Evolutionary conservation across 345 rosid species (phyloP), one percentile per base, ranked within the genome.

Genomic region (Trapa bicornis): DNA sequence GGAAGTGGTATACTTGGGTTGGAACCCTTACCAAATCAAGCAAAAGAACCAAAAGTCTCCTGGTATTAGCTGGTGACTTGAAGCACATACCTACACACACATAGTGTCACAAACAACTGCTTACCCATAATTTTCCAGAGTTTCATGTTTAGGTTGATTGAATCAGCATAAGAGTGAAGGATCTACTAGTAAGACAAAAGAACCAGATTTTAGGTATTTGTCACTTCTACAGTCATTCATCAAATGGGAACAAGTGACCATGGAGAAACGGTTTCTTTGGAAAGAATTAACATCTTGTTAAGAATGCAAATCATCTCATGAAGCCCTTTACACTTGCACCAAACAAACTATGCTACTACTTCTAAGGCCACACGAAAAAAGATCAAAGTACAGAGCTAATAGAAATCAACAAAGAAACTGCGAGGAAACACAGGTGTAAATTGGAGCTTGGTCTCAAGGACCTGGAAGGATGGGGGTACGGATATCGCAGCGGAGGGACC

Each of bases 101-200:
- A 84, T 80, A 0, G 97, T 87, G 65, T 94, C 99, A 74, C 99
- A 91, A 67, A 91, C 93, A 65, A 97, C 99, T 47, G 96, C 75
- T 64, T 97, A 91, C 36, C 99, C 99, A 68, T 78, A 87, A 47
- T 94, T 94, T 81, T 76, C 99, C 97, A 91, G 29, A 94, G 82
- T 76, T 86, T 72, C 43, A 67, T 73, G 65, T 94, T 94, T 67
- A 94, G 79, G 73, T 94, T 94, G 37, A 91, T 91, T 22, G 85
- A 78, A 74, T 84, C 89, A 67, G 96, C 85, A 73, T 70, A 67
- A 47, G 83, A 82, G 77, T 94, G 96, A 37, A 91, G 77, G 22
- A 94, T 93, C 99, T 91, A 78, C 63, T 38, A 16, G 37, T 7
- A 62, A 62, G 43, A 7, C 14, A 43, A 47, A 47, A 41, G 36